Percentiles rank a stretch among this genome's conserved stretches.
Conservation (phyloP, 2,329 filamentous ascomycete genomes). For the Penicillium oxalicum region DNA sequence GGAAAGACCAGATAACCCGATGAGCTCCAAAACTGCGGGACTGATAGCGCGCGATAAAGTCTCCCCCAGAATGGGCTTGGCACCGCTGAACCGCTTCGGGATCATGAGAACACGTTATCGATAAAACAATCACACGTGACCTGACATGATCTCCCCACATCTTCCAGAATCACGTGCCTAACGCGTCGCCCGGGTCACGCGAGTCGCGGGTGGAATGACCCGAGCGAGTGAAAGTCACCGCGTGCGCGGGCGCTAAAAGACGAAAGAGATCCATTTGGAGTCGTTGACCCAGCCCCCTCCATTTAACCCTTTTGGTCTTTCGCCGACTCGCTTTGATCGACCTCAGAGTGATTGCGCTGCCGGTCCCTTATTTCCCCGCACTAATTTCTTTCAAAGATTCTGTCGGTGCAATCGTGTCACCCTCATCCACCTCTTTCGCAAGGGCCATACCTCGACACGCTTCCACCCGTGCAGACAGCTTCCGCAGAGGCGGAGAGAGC, state of each 20-base stretch:
- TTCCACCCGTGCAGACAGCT: constrained; percentile 3
- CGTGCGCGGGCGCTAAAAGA: constrained; percentile 3
- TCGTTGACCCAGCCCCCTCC: constrained; percentile 10
- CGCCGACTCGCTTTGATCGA: background rate
- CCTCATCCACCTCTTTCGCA: constrained; percentile 3
- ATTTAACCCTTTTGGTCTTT: background rate
- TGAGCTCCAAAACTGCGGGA: background rate
- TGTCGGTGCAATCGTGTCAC: too few relatives aligned
- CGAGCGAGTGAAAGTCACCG: too few relatives aligned
- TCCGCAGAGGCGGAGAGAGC: background rate
- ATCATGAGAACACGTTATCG: too few relatives aligned
- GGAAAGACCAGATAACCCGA: constrained; percentile 7
- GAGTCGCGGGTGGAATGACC: constrained; percentile 5
- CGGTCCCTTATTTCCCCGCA: background rate
- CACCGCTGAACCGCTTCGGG: too few relatives aligned
- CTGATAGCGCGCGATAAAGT: background rate
- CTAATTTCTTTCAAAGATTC: background rate
- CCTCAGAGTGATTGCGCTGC: background rate
- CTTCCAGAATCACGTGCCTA: too few relatives aligned
- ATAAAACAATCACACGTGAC: constrained; percentile 6
- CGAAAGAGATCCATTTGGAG: constrained; percentile 11
- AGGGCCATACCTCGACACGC: constrained; percentile 2
- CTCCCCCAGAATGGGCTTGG: too few relatives aligned
- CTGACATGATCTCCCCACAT: background rate
- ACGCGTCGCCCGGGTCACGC: constrained; percentile 6